Base-by-base conservation (phyloP, 129 eudicot species). In the Tagetes erecta region DNA sequence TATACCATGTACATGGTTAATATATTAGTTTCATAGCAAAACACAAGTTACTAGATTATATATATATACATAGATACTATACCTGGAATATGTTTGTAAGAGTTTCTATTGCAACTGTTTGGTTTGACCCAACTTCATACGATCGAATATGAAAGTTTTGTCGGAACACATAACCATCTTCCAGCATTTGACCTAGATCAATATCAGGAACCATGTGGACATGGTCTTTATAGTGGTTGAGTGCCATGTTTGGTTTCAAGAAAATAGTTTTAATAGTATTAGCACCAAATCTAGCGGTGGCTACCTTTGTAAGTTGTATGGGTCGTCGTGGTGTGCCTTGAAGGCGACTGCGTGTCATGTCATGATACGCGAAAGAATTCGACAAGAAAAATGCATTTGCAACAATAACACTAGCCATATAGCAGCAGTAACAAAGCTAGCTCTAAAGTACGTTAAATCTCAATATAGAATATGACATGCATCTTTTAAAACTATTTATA, bases 111-210 rank as follows among this genome's bases (percentile, higher is more conserved):
- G 31, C 27, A 40, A 8, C 31, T 71, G 7, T 56, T 40, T 33
- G 66, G 59, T 71, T 52, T 40, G 67, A 14, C 31, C 76, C 67
- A 41, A 41, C 44, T 71, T 71, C 76, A 34, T 70, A 70, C 33
- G 75, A 50, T 70, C 49, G 51, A 2, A 70, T 52, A 20, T 36
- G 8, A 38, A 70, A 52, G 10, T 51, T 70, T 38, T 49, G 63
- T n/a, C 37, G 47, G 13, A 52, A 70, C n/a, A 70, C 64, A 52
- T 2, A 36, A 1, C n/a, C 8, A 51, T 70, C 64, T 4, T 13
- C n/a, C 12, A 51, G 64, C 75, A 60, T 56, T 30, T 36, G 12
- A 3, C 36, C 36, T 6, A 30, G n/a, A 13, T 1, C 57, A 1
- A 51, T 4, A 51, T 51, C 57, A 1, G 57, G 30, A 51, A 11